Conservation (phyloP, 2,329 filamentous ascomycete genomes). For the Ascochyta rabiei region DNA sequence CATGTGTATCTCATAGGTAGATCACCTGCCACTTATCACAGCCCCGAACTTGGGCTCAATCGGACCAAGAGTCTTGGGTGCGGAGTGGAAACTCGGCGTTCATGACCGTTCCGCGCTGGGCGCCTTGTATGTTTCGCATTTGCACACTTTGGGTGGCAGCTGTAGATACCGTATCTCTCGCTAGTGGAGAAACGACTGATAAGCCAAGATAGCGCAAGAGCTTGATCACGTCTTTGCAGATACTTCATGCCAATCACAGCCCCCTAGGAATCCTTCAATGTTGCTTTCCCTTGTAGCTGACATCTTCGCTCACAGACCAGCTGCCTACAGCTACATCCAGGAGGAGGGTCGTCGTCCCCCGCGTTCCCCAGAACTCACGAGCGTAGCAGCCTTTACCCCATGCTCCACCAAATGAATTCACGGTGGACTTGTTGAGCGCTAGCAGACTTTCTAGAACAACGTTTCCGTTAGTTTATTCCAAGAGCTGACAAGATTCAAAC, state of each 20-base stretch:
- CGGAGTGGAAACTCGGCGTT: slow-evolving; percentile 2
- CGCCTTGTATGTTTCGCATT: slow-evolving; percentile 3
- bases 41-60: neutral
- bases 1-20: neutral
- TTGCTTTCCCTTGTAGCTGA: neutral
- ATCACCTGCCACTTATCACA: neutral
- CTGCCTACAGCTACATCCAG: neutral
- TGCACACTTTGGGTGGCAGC: neutral
- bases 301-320: neutral
- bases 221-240: slow-evolving; percentile 5
- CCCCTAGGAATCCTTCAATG: neutral
- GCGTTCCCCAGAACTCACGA: slow-evolving; percentile 12
- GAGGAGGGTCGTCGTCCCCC: slow-evolving; percentile 6
- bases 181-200: slow-evolving; percentile 2
- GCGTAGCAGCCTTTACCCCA: neutral
- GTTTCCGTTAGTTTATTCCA: too few relatives aligned
- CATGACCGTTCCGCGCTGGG: neutral
- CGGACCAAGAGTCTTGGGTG: slow-evolving; percentile 7
- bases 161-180: slow-evolving; percentile 9
- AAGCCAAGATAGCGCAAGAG: slow-evolving; percentile 9
- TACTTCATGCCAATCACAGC: slow-evolving; percentile 2
- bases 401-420: slow-evolving; percentile 1
- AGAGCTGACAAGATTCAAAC: neutral
- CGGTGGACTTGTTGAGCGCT: neutral
- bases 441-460: slow-evolving; percentile 10